Conservation (phyloP, 164 flowering plant genomes). For the Santalum album region DNA sequence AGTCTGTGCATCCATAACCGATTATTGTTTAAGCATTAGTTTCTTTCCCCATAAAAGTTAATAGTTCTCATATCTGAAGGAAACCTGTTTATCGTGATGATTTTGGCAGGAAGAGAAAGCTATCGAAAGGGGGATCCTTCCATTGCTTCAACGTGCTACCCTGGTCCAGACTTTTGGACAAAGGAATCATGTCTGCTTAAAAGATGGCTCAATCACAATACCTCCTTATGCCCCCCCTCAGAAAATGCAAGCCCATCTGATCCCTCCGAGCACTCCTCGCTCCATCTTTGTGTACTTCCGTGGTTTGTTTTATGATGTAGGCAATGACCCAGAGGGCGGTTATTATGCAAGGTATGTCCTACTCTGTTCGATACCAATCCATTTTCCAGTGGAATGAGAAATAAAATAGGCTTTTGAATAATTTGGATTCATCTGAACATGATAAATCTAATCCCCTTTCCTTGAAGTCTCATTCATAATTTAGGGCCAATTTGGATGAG, state of each 20-base stretch:
- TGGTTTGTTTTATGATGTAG: slow-evolving; percentile 87
- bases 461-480: no score
- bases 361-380: not conserved
- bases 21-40: not conserved
- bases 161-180: slow-evolving; percentile 98
- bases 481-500: no score
- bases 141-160: slow-evolving; percentile 79
- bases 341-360: slow-evolving; percentile 85
- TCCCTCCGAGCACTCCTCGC: slow-evolving; percentile 76
- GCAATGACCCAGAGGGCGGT: slow-evolving; percentile 96
- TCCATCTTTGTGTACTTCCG: slow-evolving; percentile 96
- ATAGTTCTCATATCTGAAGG: not conserved
- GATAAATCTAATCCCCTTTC: no score
- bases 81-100: not conserved
- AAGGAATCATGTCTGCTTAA: slow-evolving; percentile 85
- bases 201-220: slow-evolving; percentile 80
- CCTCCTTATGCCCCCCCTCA: slow-evolving; percentile 99
- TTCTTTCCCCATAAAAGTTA: not conserved
- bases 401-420: not conserved
- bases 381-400: not conserved
- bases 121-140: slow-evolving; percentile 84
- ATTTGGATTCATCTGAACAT: not conserved
- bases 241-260: slow-evolving; percentile 90
- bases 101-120: slow-evolving; percentile 81
- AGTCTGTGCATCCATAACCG: no score